Evolutionary conservation across 192 early-diverging fungal species (phyloP), one percentile per base, ranked within the genome.

Genomic region (Rhizophagus clarus): DNA sequence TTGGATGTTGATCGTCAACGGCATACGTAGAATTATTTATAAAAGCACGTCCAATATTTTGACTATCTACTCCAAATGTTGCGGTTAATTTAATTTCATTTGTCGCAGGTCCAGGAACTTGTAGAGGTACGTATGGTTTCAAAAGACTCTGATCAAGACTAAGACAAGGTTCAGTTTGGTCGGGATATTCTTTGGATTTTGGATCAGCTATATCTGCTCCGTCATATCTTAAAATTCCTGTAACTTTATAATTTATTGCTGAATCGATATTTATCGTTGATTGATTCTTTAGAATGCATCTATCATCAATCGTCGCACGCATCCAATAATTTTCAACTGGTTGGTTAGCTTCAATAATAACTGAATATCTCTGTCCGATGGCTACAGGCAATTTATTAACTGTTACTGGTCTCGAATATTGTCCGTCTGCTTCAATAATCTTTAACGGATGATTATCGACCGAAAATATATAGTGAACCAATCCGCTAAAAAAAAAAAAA

Each of bases 1-100:
- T 86, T 74, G 94, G 93, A 79, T 77, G 68, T 60, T 88, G 82
- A 68, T 90, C 95, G 17, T 92, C 86, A 56, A 91, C 88, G 88
- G 95, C 95, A 89, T 96, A 96, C 2, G 91, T 87, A 56, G 90
- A 94, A 84, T 93, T 92, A 89, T 96, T 96, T 82, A 88, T 82
- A 63, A 91, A 92, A 76, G 96, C 93, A 71, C 84, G 87, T 70
- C 86, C 87, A 81, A 93, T 88, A 49, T 87, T 84, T 75, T 95
- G 92, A 64, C 79, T 81, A 31, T 93, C 92, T 1, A 7, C 0
- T 17, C 26, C 14, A 12, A 29, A 15, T 22, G 90, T 89, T 80
- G 95, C 76, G 9, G 73, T 79, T 61, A 88, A 85, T 20, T 20
- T 1, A 22, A 83, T 81, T 24, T 86, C 73, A 82, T 92, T 88